These are phyloP conservation scores for Curvularia hawaiiensis DNA, from an alignment of 2,329 filamentous ascomycete genomes.

Conservation along the genomic window DNA sequence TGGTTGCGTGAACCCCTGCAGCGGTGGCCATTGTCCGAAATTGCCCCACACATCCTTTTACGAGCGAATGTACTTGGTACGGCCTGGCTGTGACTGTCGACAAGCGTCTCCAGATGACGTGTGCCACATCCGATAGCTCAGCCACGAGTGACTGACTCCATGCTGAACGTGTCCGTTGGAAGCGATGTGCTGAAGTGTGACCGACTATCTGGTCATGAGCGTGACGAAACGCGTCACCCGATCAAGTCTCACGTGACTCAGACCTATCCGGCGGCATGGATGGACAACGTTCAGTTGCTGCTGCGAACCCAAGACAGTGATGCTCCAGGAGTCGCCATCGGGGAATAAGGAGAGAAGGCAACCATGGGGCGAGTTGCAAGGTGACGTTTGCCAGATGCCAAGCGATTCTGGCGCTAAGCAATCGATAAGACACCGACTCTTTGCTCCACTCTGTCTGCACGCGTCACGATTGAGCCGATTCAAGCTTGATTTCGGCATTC, in stretches of 20 bases:
- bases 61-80: not conserved
- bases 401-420: constrained; percentile 12
- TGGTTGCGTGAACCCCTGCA: not conserved
- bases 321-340: constrained; percentile 1
- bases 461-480: not conserved
- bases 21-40: not conserved
- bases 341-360: not conserved
- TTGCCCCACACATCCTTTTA: not conserved
- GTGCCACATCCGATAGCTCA: not conserved
- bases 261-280: not conserved
- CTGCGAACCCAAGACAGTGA: not conserved
- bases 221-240: constrained; percentile 5
- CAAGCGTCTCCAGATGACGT: not conserved
- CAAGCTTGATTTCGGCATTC: not conserved
- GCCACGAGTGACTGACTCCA: not conserved
- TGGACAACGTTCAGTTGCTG: not conserved
- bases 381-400: constrained; percentile 13
- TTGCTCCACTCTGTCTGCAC: not conserved
- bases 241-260: not conserved
- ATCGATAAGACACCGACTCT: constrained; percentile 12
- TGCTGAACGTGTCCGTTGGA: not conserved
- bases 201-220: not conserved
- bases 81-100: not conserved
- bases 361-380: constrained; percentile 8
- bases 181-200: not conserved